A percentile compares a stretch with the other conserved stretches of the same genome.
Conservation (phyloP, 768 basidiomycete genomes). For the Boletus sp. region DNA sequence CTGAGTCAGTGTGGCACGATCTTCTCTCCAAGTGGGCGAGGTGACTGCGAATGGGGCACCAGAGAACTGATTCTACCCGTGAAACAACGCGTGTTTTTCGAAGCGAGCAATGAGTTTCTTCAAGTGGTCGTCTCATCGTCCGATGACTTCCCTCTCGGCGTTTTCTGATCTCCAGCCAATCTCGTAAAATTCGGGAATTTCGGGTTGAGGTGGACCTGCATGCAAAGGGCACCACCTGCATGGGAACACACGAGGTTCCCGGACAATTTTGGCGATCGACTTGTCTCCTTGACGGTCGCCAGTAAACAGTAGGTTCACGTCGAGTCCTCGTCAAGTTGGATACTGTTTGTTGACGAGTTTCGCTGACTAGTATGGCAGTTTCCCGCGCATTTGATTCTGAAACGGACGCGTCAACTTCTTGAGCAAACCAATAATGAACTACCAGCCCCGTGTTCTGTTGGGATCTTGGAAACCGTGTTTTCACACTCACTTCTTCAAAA, state of each 20-base stretch:
- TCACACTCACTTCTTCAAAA: not conserved
- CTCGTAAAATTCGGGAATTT: conserved; percentile 3
- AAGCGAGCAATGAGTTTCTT: not conserved
- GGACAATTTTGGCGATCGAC: not conserved
- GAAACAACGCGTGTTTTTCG: not conserved
- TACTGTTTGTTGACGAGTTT: too few species aligned
- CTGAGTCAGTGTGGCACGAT: not conserved
- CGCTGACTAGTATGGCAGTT: not conserved
- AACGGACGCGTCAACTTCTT: not conserved
- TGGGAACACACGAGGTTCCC: conserved; percentile 2
- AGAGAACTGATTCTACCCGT: not conserved
- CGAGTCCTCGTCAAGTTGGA: too few species aligned
- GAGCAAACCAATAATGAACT: not conserved
- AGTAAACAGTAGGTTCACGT: too few species aligned
- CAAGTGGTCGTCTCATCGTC: not conserved
- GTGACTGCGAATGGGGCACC: not conserved
- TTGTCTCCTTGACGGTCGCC: too few species aligned
- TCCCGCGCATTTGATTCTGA: not conserved
- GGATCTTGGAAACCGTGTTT: not conserved
- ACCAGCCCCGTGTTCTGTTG: not conserved
- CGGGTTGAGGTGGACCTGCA: not conserved
- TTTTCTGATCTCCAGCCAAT: conserved; percentile 13
- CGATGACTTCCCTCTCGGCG: not conserved
- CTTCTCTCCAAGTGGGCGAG: not conserved
- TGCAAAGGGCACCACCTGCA: not conserved